A percentile compares a stretch with the other conserved stretches of the same genome.
phyloP scores from a whole-genome alignment of 208 protist species.

The Vickermania ingenoplastis region DNA sequence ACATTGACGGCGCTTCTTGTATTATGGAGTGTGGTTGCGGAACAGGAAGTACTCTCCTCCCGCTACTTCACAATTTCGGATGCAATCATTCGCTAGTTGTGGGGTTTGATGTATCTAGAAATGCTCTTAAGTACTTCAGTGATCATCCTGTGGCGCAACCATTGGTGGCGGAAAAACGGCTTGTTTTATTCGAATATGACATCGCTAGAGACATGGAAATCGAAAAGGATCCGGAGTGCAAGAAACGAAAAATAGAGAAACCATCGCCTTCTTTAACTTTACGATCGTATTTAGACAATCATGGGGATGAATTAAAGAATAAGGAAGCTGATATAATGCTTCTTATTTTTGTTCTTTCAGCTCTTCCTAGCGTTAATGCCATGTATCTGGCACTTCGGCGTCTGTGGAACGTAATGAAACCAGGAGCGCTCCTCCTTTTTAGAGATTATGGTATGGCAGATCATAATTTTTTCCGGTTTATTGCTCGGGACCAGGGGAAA shows the following conservation, averaged over 20 bases:
- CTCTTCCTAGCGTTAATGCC: constrained; percentile 14
- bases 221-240: background rate
- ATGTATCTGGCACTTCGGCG: constrained; percentile 20
- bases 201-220: constrained; percentile 5
- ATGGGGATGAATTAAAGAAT: background rate
- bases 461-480: constrained; percentile 31
- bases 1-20: background rate
- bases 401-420: constrained; percentile 10
- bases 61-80: constrained; percentile 12
- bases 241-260: background rate
- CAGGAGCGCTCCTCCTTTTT: constrained; percentile 16
- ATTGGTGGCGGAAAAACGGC: background rate
- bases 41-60: constrained; percentile 18
- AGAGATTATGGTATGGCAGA: constrained; percentile 30
- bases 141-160: constrained; percentile 19
- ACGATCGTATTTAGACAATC: background rate
- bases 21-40: constrained; percentile 23
- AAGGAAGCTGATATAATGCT: constrained; percentile 11
- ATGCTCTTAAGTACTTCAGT: constrained; percentile 13
- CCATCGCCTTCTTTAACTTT: background rate
- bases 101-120: constrained; percentile 13
- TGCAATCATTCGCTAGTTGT: constrained; percentile 13
- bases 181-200: constrained; percentile 19
- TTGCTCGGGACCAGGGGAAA: constrained; percentile 9
- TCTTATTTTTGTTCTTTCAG: constrained; percentile 38